phyloP scores from a whole-genome alignment of 2,329 filamentous ascomycete species.

The Colletotrichum salicis region DNA sequence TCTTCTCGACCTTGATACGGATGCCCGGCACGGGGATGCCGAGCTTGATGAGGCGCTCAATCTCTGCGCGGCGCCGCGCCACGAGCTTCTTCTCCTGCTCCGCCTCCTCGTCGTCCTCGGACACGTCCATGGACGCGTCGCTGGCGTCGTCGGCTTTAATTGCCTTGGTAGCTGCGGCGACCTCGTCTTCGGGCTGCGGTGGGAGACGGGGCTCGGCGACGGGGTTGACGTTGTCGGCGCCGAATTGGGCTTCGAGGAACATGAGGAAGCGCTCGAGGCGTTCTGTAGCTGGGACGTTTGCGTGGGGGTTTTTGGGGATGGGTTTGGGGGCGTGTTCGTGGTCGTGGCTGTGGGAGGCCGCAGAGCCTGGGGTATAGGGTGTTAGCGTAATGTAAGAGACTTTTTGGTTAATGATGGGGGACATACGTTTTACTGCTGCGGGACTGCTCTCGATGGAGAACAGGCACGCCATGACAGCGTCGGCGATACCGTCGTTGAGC shows the following conservation, averaged over 20 bases:
- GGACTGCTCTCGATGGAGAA: conserved; percentile 93
- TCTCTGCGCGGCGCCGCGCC: conserved; percentile 71
- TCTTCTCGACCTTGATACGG: conserved; percentile 87
- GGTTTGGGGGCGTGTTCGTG: conserved; percentile 40
- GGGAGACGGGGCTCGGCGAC: conserved; percentile 73
- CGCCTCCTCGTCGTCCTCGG: conserved; percentile 43
- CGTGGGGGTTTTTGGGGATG: conserved; percentile 75
- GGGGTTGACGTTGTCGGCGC: conserved; percentile 81
- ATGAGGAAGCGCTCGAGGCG: conserved; percentile 88
- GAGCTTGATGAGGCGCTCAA: conserved; percentile 81
- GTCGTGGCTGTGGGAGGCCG: conserved; percentile 59
- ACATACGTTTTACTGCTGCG: conserved; percentile 93
- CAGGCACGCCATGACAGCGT: conserved; percentile 92
- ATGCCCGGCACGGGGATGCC: conserved; percentile 93
- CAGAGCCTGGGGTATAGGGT: conserved; percentile 61
- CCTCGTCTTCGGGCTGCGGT: conserved; percentile 38
- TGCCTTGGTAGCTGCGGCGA: conserved; percentile 40
- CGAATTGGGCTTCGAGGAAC: conserved; percentile 98
- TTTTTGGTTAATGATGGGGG: conserved; percentile 43
- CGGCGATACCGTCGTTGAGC: conserved; percentile 97
- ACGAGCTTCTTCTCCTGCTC: conserved; percentile 54
- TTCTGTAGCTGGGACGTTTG: conserved; percentile 76
- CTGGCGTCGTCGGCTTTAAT: conserved; percentile 42
- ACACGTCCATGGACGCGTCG: conserved; percentile 35
- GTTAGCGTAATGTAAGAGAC: conserved; percentile 36